Percentiles rank a stretch among this genome's conserved stretches.
Conservation (phyloP, 2,329 filamentous ascomycete species). For the Cadophora sp. region DNA sequence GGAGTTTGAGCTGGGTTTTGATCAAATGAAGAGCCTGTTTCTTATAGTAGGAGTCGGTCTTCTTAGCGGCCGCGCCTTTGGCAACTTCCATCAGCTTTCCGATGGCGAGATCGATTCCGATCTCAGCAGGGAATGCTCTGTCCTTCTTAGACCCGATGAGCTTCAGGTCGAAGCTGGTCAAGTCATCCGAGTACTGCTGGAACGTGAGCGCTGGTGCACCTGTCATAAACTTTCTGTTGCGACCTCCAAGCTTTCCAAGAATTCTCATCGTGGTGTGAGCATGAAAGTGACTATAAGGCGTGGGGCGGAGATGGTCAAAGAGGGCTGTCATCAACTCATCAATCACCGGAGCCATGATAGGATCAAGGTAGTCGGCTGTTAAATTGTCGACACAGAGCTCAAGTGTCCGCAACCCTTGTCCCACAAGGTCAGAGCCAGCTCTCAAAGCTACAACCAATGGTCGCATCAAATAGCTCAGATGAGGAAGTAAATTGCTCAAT, state of each 20-base stretch:
- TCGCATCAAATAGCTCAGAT: constrained; percentile 96
- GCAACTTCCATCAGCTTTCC: constrained; percentile 84
- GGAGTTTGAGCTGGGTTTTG: constrained; percentile 86
- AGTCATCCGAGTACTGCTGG: constrained; percentile 85
- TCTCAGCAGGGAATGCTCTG: constrained; percentile 82
- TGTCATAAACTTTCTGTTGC: constrained; percentile 95
- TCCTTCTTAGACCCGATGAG: constrained; percentile 90
- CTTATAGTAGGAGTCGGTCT: constrained; percentile 83
- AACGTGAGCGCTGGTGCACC: constrained; percentile 85
- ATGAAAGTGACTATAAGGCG: constrained; percentile 96
- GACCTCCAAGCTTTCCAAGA: constrained; percentile 91
- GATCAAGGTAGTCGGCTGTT: constrained; percentile 96
- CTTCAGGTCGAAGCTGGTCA: constrained; percentile 84
- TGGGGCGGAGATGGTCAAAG: constrained; percentile 92
- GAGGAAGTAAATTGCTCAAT: constrained; percentile 91
- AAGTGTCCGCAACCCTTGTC: constrained; percentile 89
- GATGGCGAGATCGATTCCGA: constrained; percentile 89
- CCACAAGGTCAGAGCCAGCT: constrained; percentile 90
- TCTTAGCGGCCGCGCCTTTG: constrained; percentile 61
- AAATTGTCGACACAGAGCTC: constrained; percentile 98
- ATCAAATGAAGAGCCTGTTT: constrained; percentile 89
- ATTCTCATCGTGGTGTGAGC: constrained; percentile 98
- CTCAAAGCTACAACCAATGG: constrained; percentile 94
- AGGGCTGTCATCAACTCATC: constrained; percentile 98
- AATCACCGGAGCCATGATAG: constrained; percentile 98